A percentile compares a stretch with the other conserved stretches of the same genome.
Evolutionary conservation across 352 stramenopile species (phyloP).

Genomic region (Pythium apleroticum): DNA sequence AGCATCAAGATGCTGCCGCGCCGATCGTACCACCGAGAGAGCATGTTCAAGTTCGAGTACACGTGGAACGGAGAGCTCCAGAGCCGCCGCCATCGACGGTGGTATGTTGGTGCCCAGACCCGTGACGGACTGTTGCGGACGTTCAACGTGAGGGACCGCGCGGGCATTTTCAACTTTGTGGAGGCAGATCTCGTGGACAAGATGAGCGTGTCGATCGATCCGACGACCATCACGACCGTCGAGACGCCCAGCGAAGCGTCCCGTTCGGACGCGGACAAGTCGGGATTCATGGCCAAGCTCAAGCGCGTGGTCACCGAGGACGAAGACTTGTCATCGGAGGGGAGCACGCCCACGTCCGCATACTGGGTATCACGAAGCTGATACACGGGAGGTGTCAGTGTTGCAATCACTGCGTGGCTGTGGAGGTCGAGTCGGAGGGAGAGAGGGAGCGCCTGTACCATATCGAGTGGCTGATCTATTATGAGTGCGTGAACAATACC

Average conservation of each 20-base stretch:
- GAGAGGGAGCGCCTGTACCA: not conserved
- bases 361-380: not conserved
- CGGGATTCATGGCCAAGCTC: slow-evolving; percentile 17
- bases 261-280: slow-evolving; percentile 6
- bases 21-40: slow-evolving; percentile 55
- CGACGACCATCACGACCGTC: slow-evolving; percentile 3
- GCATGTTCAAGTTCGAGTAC: slow-evolving; percentile 66
- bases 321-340: slow-evolving; percentile 15
- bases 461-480: slow-evolving; percentile 7
- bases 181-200: slow-evolving; percentile 58
- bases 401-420: not conserved
- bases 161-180: slow-evolving; percentile 55
- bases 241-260: slow-evolving; percentile 13
- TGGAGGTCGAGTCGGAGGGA: not conserved
- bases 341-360: slow-evolving; percentile 17
- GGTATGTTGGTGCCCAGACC: slow-evolving; percentile 68
- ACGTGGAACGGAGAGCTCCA: slow-evolving; percentile 72
- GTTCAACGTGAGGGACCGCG: slow-evolving; percentile 59
- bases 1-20: slow-evolving; percentile 47
- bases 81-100: slow-evolving; percentile 59
- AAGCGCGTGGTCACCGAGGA: slow-evolving; percentile 24
- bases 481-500: not conserved
- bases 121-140: slow-evolving; percentile 63
- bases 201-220: slow-evolving; percentile 34
- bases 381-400: not conserved